These are phyloP conservation scores for Colletotrichum tropicale DNA, from an alignment of 2,329 filamentous ascomycete species.

Conservation along the genomic window DNA sequence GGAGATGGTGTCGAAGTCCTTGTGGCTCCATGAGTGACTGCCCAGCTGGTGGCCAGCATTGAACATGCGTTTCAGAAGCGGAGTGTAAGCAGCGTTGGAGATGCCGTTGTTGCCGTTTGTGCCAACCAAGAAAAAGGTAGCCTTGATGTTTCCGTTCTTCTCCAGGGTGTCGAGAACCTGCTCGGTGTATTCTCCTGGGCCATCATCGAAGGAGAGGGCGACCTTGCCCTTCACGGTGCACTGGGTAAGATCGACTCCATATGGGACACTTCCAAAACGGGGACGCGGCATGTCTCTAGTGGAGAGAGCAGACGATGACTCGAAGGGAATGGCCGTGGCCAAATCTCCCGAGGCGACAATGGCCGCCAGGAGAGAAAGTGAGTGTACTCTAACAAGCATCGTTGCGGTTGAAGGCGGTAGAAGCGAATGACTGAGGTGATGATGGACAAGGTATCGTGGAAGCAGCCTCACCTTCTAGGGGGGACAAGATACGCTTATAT, in stretches of 20 bases:
- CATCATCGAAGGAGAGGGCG: constrained; percentile 43
- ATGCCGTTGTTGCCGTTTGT: constrained; percentile 38
- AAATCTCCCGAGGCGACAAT: constrained; percentile 5
- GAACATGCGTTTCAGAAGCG: constrained; percentile 47
- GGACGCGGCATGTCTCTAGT: constrained; percentile 26
- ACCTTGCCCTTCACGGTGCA: constrained; percentile 35
- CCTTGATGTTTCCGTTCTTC: constrained; percentile 30
- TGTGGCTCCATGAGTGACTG: constrained; percentile 54
- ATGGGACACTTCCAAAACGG: constrained; percentile 31
- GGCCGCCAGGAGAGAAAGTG: constrained; percentile 14
- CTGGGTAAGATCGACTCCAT: constrained; percentile 35
- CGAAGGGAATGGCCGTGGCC: constrained; percentile 1
- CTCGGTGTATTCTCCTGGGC: constrained; percentile 36
- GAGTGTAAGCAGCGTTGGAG: constrained; percentile 36
- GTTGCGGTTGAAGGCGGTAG: background rate
- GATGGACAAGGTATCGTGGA: background rate
- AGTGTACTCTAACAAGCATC: constrained; percentile 21
- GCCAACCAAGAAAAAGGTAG: constrained; percentile 41
- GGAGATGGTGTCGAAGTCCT: constrained; percentile 41
- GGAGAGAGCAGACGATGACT: background rate
- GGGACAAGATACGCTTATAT: constrained; percentile 7
- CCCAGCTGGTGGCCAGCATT: constrained; percentile 51
- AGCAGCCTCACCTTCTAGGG: background rate
- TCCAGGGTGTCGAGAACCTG: constrained; percentile 39
- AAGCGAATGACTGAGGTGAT: background rate